Evolutionary conservation across 2,329 filamentous ascomycete genomes (phyloP).

Genomic region (Scedosporium aurantiacum): DNA sequence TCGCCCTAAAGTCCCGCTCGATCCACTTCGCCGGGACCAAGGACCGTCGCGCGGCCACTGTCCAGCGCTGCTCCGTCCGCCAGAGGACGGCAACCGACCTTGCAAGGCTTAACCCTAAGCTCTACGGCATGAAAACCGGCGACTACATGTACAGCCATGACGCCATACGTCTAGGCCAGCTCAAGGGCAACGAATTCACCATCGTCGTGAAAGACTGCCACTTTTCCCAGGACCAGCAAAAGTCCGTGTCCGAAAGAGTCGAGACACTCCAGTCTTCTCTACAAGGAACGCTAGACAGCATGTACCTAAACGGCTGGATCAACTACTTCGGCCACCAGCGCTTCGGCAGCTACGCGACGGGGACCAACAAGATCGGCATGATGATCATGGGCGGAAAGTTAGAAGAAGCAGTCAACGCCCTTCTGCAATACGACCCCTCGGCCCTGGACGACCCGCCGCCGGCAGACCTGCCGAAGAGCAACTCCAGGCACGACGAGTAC

Average conservation of each 20-base stretch:
- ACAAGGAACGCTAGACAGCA: constrained; percentile 50
- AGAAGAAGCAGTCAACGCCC: constrained; percentile 64
- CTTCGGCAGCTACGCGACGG: constrained; percentile 78
- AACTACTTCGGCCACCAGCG: constrained; percentile 98
- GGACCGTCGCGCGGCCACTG: constrained; percentile 76
- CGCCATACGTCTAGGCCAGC: constrained; percentile 69
- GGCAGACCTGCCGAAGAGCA: constrained; percentile 26
- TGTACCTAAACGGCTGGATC: constrained; percentile 71
- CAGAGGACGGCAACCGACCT: constrained; percentile 46
- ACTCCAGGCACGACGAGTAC: constrained; percentile 63
- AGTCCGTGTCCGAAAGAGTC: background rate
- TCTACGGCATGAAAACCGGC: constrained; percentile 56
- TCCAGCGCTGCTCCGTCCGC: constrained; percentile 64
- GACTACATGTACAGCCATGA: constrained; percentile 68
- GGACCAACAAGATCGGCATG: constrained; percentile 76
- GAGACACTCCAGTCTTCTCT: constrained; percentile 26
- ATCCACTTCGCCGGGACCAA: constrained; percentile 79
- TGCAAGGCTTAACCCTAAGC: constrained; percentile 51
- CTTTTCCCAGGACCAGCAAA: constrained; percentile 32
- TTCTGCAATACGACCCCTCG: constrained; percentile 58
- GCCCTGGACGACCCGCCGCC: constrained; percentile 29
- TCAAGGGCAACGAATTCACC: constrained; percentile 82
- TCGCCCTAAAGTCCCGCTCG: constrained; percentile 63
- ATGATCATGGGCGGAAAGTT: constrained; percentile 76
- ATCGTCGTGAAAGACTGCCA: constrained; percentile 82